A percentile compares a stretch with the other conserved stretches of the same genome.
phyloP scores from a whole-genome alignment of 257 asterid species.

The Marsdenia floribunda region DNA sequence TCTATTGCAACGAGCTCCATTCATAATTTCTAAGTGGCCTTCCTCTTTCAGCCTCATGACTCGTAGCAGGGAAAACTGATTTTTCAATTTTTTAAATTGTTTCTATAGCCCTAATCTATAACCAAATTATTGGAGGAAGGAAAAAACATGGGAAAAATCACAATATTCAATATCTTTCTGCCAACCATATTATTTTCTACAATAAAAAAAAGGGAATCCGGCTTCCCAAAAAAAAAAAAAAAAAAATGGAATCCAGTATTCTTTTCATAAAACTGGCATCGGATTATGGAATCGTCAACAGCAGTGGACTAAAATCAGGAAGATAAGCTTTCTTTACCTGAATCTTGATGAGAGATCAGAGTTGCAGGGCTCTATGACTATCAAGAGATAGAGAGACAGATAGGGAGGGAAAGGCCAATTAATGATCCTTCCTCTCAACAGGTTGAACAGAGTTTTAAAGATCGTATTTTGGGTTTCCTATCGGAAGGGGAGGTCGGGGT shows the following conservation, averaged over 20 bases:
- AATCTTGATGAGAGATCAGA: neutral
- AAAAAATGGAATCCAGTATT: neutral
- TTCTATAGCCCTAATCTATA: neutral
- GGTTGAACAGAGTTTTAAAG: neutral
- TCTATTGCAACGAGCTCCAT: too few relatives aligned
- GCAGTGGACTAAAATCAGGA: neutral
- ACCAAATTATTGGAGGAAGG: neutral
- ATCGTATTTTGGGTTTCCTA: neutral
- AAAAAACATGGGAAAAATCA: neutral
- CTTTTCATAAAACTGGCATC: neutral
- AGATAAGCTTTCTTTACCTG: slow-evolving; percentile 6
- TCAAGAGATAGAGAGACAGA: slow-evolving; percentile 1
- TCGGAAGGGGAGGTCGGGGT: neutral
- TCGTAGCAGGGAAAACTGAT: neutral
- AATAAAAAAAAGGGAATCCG: neutral
- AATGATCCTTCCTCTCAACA: neutral
- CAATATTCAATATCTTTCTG: neutral
- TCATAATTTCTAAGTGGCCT: too few relatives aligned
- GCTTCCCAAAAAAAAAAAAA: too few relatives aligned
- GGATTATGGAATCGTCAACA: neutral
- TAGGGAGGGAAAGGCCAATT: neutral
- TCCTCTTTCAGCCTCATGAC: too few relatives aligned
- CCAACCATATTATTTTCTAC: too few relatives aligned
- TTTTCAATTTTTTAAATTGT: neutral
- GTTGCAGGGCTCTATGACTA: neutral